phyloP scores from a whole-genome alignment of 768 basidiomycete species.

The Terana coerulea region DNA sequence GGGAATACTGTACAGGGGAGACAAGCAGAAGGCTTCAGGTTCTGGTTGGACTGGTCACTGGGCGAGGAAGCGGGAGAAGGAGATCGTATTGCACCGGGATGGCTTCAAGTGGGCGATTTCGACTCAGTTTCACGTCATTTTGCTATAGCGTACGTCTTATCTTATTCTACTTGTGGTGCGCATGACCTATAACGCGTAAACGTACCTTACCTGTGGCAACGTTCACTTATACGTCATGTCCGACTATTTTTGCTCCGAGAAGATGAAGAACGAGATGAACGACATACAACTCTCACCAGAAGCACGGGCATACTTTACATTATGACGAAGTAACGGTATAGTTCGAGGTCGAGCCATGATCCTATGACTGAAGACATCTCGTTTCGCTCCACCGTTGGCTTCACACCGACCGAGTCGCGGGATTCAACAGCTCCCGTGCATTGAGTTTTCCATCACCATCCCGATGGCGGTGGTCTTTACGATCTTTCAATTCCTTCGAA shows the following conservation, averaged over 20 bases:
- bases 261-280: slow-evolving; percentile 84
- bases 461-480: too few species aligned
- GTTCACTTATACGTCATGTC: slow-evolving; percentile 86
- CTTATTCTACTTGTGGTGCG: neutral
- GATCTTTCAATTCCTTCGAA: too few species aligned
- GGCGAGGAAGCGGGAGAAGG: slow-evolving; percentile 49
- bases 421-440: too few species aligned
- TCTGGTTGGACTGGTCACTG: slow-evolving; percentile 51
- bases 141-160: slow-evolving; percentile 73
- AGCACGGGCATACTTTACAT: slow-evolving; percentile 77
- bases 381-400: too few species aligned
- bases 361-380: slow-evolving; percentile 38
- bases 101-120: slow-evolving; percentile 76
- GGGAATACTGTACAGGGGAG: slow-evolving; percentile 47
- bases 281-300: slow-evolving; percentile 89
- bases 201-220: too few species aligned
- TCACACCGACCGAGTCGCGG: too few species aligned
- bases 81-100: slow-evolving; percentile 69
- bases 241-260: slow-evolving; percentile 63
- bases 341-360: slow-evolving; percentile 66
- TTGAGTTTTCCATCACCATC: too few species aligned
- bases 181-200: neutral
- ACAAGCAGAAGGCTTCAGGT: slow-evolving; percentile 48
- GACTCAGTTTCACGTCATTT: slow-evolving; percentile 81
- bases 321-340: slow-evolving; percentile 73